A percentile compares a stretch with the other conserved stretches of the same genome.
Evolutionary conservation across 2,329 filamentous ascomycete genomes (phyloP).

Genomic region (Pseudocercospora crystallina): DNA sequence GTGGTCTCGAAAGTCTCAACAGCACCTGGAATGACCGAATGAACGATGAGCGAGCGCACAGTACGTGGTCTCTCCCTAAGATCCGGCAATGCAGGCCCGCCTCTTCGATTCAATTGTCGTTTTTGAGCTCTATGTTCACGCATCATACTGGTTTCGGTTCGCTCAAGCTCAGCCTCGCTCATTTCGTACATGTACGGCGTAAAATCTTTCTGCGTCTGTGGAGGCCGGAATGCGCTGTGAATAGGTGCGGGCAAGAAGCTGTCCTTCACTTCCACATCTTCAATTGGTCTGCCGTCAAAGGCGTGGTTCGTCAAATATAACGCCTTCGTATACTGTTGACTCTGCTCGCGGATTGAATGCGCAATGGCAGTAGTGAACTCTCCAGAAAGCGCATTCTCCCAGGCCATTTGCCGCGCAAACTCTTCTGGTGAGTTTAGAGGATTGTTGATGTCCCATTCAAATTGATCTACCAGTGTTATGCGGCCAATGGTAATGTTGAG

Average conservation of each 20-base stretch:
- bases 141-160: conserved; percentile 88
- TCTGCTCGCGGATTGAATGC: conserved; percentile 94
- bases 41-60: conserved; percentile 87
- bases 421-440: conserved; percentile 90
- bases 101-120: conserved; percentile 87
- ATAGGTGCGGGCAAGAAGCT: conserved; percentile 85
- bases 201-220: conserved; percentile 91
- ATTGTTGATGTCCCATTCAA: conserved; percentile 99
- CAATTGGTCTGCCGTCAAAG: conserved; percentile 89
- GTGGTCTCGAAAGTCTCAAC: conserved; percentile 79
- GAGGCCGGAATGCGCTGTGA: conserved; percentile 78
- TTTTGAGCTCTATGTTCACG: conserved; percentile 93
- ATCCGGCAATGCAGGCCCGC: conserved; percentile 90
- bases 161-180: conserved; percentile 83
- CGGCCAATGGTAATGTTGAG: conserved; percentile 96
- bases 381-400: conserved; percentile 84
- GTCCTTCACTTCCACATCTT: conserved; percentile 83
- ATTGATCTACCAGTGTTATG: conserved; percentile 92
- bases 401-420: conserved; percentile 85
- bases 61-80: conserved; percentile 92
- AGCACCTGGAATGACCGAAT: conserved; percentile 85
- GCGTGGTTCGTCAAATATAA: conserved; percentile 90
- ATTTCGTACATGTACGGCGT: conserved; percentile 92
- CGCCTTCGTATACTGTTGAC: conserved; percentile 89
- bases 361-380: conserved; percentile 98